A percentile compares a stretch with the other conserved stretches of the same genome.
Conservation (phyloP, 208 protist genomes). For the Vickermania spadyakhi region DNA sequence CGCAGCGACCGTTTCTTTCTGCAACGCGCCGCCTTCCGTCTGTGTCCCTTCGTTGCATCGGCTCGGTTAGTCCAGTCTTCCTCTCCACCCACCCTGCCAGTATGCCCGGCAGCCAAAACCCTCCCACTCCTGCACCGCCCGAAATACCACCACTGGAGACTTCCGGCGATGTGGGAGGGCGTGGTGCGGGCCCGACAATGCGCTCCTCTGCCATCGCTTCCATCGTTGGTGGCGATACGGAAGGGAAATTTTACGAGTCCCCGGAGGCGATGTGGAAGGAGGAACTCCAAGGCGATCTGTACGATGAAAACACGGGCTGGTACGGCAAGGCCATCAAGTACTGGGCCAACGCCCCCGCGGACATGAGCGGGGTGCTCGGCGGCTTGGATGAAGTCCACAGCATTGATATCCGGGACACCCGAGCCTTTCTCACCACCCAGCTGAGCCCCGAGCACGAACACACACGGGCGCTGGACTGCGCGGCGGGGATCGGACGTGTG, state of each 20-base stretch:
- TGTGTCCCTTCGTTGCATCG: too few species aligned
- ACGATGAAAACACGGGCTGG: slow-evolving; percentile 69
- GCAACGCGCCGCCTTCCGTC: too few species aligned
- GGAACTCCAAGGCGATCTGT: slow-evolving; percentile 63
- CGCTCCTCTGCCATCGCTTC: not conserved
- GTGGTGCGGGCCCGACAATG: not conserved
- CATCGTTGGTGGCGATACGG: slow-evolving; percentile 57
- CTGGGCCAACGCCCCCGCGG: slow-evolving; percentile 79
- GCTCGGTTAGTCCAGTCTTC: too few species aligned
- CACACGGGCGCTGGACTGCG: slow-evolving; percentile 79
- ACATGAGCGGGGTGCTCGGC: slow-evolving; percentile 85
- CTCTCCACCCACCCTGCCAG: too few species aligned
- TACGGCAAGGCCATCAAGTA: slow-evolving; percentile 86
- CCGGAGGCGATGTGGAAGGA: slow-evolving; percentile 61
- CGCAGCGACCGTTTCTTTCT: too few species aligned
- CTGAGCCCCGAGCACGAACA: slow-evolving; percentile 27
- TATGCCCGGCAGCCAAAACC: too few species aligned
- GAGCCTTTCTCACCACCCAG: slow-evolving; percentile 53
- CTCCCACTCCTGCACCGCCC: too few species aligned
- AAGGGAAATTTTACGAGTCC: slow-evolving; percentile 41
- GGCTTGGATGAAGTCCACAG: slow-evolving; percentile 75
- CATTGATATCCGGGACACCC: slow-evolving; percentile 55
- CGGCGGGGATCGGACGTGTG: slow-evolving; percentile 89
- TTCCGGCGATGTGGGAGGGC: too few species aligned
- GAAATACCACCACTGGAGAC: too few species aligned